Percentiles rank a stretch among this genome's conserved stretches.
These are phyloP conservation scores for Agaricus bisporus DNA, from an alignment of 768 basidiomycete species.

Conservation along the genomic window DNA sequence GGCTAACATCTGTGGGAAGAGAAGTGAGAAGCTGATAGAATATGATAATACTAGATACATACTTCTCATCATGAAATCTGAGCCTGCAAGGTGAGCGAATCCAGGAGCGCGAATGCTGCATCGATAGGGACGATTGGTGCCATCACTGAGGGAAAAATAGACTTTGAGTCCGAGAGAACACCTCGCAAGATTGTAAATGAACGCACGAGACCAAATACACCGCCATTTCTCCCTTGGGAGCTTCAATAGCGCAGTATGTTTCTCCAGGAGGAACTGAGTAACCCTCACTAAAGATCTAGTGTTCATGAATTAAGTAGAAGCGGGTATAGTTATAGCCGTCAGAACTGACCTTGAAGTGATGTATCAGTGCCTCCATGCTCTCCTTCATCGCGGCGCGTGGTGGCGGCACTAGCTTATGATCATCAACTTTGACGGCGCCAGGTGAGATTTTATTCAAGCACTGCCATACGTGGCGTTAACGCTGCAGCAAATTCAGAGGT, in stretches of 20 bases:
- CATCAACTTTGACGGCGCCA: constrained; percentile 91
- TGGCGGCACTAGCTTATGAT: constrained; percentile 95
- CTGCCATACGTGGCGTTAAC: background rate
- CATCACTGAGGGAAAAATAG: constrained; percentile 51
- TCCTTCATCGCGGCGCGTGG: constrained; percentile 99
- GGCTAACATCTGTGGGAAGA: constrained; percentile 35
- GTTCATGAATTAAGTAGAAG: background rate
- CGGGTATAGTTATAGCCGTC: no score
- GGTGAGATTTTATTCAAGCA: constrained; percentile 96
- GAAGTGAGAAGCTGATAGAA: constrained; percentile 9
- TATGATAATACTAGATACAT: constrained; percentile 23
- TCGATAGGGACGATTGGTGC: constrained; percentile 91
- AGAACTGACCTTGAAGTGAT: constrained; percentile 84
- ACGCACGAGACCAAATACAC: constrained; percentile 94
- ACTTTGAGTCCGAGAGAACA: background rate
- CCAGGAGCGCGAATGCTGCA: constrained; percentile 97
- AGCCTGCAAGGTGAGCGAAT: constrained; percentile 91
- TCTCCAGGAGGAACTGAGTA: constrained; percentile 95
- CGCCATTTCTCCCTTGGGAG: constrained; percentile 98
- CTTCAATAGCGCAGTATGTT: constrained; percentile 96
- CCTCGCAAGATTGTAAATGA: background rate
- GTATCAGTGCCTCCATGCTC: constrained; percentile 96
- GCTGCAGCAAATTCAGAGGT: background rate
- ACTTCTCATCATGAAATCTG: constrained; percentile 98
- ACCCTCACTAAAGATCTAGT: constrained; percentile 89